Conservation (phyloP, 345 rosid species). For the Jatropha curcas region DNA sequence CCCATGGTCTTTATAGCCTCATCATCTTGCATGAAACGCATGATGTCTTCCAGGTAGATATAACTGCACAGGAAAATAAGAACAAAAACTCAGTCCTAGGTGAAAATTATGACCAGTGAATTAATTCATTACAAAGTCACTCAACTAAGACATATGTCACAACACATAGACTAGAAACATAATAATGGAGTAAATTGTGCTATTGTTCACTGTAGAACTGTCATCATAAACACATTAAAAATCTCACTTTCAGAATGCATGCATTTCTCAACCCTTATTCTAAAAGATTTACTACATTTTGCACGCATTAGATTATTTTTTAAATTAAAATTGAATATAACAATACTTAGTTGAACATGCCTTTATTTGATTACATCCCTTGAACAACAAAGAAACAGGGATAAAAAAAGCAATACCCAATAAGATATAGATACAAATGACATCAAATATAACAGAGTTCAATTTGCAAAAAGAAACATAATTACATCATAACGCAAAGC, state of each 20-base stretch:
- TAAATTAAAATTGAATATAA: not conserved
- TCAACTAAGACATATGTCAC: not conserved
- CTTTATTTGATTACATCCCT: not conserved
- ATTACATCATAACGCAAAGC: not conserved
- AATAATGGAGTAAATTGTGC: not conserved
- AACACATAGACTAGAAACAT: not conserved
- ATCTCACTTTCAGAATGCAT: not conserved
- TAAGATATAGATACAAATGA: not conserved
- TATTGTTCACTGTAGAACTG: not conserved
- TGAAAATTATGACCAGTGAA: not conserved
- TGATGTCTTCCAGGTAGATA: slow-evolving; percentile 29
- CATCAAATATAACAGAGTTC: not conserved
- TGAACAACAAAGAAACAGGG: not conserved
- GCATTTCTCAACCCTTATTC: not conserved
- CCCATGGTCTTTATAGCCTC: slow-evolving; percentile 32
- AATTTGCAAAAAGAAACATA: not conserved
- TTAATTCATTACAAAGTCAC: not conserved
- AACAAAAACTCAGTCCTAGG: not conserved
- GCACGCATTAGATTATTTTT: not conserved
- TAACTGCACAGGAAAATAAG: slow-evolving; percentile 7
- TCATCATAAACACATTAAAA: not conserved
- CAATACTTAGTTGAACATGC: not conserved
- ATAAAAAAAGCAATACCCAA: not conserved
- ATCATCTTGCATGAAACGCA: slow-evolving; percentile 37
- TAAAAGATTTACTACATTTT: not conserved